A percentile compares a stretch with the other conserved stretches of the same genome.
Conservation (phyloP, 495 filamentous ascomycete genomes). For the Thozetella sp. region DNA sequence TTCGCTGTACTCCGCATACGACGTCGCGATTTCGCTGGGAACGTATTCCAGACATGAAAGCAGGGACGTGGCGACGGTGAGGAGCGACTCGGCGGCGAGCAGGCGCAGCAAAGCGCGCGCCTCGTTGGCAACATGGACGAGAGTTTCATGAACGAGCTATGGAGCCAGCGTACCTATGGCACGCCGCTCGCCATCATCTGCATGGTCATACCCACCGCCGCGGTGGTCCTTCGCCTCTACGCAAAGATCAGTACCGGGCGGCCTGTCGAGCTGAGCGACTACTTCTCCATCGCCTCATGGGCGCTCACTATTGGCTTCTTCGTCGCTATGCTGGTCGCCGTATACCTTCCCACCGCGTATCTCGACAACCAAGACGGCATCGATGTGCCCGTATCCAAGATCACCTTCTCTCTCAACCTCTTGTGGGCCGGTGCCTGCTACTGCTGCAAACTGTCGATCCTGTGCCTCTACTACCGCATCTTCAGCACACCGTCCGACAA, state of each 20-base stretch:
- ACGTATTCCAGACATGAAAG: too few relatives aligned
- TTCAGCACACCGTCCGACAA: slow-evolving; percentile 1
- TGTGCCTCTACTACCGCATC: slow-evolving; percentile 7
- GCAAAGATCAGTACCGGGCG: slow-evolving; percentile 3
- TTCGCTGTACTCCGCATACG: too few relatives aligned
- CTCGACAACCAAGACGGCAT: slow-evolving; percentile 5
- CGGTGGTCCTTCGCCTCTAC: slow-evolving; percentile 6
- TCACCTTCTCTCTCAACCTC: slow-evolving; percentile 8
- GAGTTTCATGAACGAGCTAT: slow-evolving; percentile 4
- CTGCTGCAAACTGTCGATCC: slow-evolving; percentile 6
- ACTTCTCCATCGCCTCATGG: slow-evolving; percentile 5
- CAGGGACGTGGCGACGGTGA: too few relatives aligned
- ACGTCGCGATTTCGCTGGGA: too few relatives aligned
- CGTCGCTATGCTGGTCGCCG: slow-evolving; percentile 3
- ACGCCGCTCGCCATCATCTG: slow-evolving; percentile 8
- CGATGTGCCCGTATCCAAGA: slow-evolving; percentile 7
- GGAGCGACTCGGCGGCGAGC: too few relatives aligned
- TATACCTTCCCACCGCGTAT: slow-evolving; percentile 2
- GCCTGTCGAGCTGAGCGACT: slow-evolving; percentile 6
- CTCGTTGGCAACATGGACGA: slow-evolving; percentile 7
- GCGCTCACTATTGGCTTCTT: slow-evolving; percentile 4
- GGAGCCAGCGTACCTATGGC: slow-evolving; percentile 5
- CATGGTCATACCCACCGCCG: slow-evolving; percentile 5
- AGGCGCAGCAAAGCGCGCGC: too few relatives aligned
- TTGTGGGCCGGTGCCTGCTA: slow-evolving; percentile 6